Evolutionary conservation across 169 alveolate genomes (phyloP).

Genomic region (Cryptosporidium ubiquitum): DNA sequence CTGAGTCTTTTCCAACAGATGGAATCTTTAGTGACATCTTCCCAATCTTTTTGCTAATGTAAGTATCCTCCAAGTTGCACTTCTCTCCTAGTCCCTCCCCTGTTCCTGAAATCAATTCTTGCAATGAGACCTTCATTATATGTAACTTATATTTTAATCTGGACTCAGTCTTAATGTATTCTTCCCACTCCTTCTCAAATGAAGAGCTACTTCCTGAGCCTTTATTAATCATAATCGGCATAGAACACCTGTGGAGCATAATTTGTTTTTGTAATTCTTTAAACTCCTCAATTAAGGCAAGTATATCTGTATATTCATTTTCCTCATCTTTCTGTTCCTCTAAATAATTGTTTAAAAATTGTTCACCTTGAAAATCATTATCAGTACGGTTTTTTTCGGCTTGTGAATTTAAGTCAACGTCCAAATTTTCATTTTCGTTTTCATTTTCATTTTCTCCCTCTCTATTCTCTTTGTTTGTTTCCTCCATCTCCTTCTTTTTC

Average conservation of each 20-base stretch:
- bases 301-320: not conserved
- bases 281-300: slow-evolving; percentile 28
- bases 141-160: slow-evolving; percentile 1
- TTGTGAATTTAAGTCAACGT: not conserved
- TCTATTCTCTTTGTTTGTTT: not conserved
- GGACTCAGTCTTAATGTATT: slow-evolving; percentile 16
- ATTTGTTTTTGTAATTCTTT: slow-evolving; percentile 24
- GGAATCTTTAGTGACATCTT: slow-evolving; percentile 24
- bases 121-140: slow-evolving; percentile 19
- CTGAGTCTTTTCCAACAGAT: not conserved
- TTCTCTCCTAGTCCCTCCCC: not conserved
- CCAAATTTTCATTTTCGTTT: not conserved
- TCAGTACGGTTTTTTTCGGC: not conserved
- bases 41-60: slow-evolving; percentile 1
- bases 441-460: not conserved
- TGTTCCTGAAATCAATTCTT: not conserved
- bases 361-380: not conserved
- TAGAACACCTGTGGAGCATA: slow-evolving; percentile 59
- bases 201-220: not conserved
- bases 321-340: not conserved
- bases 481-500: not conserved
- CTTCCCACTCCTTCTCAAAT: slow-evolving; percentile 50
- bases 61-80: not conserved
- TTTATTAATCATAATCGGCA: slow-evolving; percentile 11
- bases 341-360: not conserved